Percentiles rank a stretch among this genome's conserved stretches.
phyloP scores from a whole-genome alignment of 805 yeast genomes.

The Komagataella ulmi region DNA sequence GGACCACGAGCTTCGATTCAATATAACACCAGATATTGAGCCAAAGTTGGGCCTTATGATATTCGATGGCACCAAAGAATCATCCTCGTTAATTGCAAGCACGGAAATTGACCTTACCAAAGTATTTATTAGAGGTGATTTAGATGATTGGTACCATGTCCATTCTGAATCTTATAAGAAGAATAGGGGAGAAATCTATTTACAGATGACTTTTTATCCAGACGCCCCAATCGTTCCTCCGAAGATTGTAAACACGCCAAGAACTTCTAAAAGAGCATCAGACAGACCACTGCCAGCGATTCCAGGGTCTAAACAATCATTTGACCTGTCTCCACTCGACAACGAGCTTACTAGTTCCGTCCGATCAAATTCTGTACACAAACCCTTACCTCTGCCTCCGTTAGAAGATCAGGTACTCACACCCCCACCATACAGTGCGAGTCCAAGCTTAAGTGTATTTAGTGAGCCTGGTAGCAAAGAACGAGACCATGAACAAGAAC shows the following conservation, averaged over 20 bases:
- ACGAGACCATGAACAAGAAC: background rate
- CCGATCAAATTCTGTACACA: background rate
- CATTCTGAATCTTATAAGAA: constrained; percentile 37
- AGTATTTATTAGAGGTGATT: constrained; percentile 65
- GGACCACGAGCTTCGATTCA: constrained; percentile 64
- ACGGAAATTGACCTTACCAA: constrained; percentile 65
- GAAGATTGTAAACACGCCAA: constrained; percentile 4
- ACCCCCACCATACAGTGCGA: background rate
- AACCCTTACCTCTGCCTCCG: constrained; percentile 4
- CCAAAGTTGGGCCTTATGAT: constrained; percentile 59
- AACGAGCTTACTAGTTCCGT: background rate
- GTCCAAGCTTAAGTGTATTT: background rate
- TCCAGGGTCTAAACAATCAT: constrained; percentile 1
- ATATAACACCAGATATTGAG: constrained; percentile 46
- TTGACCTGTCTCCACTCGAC: background rate
- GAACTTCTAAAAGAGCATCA: constrained; percentile 1
- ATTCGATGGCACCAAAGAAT: constrained; percentile 72
- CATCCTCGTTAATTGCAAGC: constrained; percentile 81
- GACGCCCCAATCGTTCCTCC: constrained; percentile 15
- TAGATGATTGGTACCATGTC: constrained; percentile 75
- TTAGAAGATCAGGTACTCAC: background rate
- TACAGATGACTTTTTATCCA: constrained; percentile 90
- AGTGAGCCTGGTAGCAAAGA: background rate
- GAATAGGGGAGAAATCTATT: constrained; percentile 77
- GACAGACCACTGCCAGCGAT: constrained; percentile 9